Conservation (phyloP, 2,329 filamentous ascomycete species). For the Stagonosporopsis rhizophila region DNA sequence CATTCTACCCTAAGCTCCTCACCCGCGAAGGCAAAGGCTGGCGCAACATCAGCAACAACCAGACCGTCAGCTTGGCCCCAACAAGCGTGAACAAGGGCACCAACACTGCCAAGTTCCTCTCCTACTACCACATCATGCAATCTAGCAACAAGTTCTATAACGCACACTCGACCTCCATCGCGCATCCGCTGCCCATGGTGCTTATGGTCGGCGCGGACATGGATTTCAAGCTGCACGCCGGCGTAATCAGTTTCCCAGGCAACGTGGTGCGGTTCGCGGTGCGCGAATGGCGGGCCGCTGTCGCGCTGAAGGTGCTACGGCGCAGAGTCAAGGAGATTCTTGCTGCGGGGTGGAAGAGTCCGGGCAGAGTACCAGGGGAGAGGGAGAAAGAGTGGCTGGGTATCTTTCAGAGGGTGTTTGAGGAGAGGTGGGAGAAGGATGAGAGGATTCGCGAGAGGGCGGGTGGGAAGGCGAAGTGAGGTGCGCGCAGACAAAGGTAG, state of each 20-base stretch:
- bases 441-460: constrained; percentile 41
- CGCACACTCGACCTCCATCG: constrained; percentile 73
- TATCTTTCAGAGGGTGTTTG: constrained; percentile 41
- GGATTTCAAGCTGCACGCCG: constrained; percentile 88
- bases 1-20: constrained; percentile 93
- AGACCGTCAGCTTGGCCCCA: constrained; percentile 84
- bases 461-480: constrained; percentile 38
- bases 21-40: constrained; percentile 84
- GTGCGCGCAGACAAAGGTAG: not conserved
- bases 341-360: constrained; percentile 69
- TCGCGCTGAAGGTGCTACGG: constrained; percentile 85
- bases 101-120: constrained; percentile 75
- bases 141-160: constrained; percentile 82
- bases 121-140: constrained; percentile 98
- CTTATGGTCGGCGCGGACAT: constrained; percentile 83
- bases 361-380: constrained; percentile 49
- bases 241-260: constrained; percentile 84
- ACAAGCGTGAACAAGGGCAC: constrained; percentile 82
- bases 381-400: constrained; percentile 54
- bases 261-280: constrained; percentile 85
- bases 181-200: constrained; percentile 74
- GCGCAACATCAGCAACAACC: constrained; percentile 92
- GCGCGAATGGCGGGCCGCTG: constrained; percentile 86
- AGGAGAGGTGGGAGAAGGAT: constrained; percentile 41
- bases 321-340: constrained; percentile 77